Evolutionary conservation across 306 rosid genomes (phyloP).

Genomic region (Citrullus colocynthis): DNA sequence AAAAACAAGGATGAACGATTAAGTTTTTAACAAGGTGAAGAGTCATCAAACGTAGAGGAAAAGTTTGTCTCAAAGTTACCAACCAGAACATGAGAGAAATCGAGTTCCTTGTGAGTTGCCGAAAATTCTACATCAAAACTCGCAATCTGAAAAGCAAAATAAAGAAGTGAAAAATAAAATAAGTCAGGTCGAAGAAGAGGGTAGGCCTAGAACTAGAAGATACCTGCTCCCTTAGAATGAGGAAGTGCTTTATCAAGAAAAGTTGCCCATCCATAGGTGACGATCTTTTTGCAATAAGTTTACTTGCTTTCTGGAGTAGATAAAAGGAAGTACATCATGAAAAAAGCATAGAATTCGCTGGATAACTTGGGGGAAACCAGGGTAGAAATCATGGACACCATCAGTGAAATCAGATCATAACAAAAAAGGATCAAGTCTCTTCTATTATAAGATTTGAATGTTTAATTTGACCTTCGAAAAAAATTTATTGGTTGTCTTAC

Average conservation of each 20-base stretch:
- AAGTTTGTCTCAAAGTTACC: constrained; percentile 30
- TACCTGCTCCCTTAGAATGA: constrained; percentile 95
- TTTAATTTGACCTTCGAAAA: neutral
- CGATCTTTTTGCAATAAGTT: constrained; percentile 76
- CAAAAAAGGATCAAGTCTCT: neutral
- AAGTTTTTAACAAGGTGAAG: neutral
- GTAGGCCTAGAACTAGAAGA: neutral
- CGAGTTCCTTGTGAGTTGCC: constrained; percentile 95
- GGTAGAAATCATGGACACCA: neutral
- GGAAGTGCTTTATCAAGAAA: constrained; percentile 91
- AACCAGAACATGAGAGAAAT: constrained; percentile 97
- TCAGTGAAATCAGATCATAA: neutral
- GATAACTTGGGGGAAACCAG: neutral
- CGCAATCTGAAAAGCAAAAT: constrained; percentile 59
- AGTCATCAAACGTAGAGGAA: constrained; percentile 5
- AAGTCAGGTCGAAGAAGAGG: constrained; percentile 6
- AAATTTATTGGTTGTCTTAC: constrained; percentile 22
- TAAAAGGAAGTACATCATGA: constrained; percentile 19
- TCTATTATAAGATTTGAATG: neutral
- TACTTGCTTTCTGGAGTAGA: constrained; percentile 76
- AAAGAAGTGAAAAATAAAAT: neutral
- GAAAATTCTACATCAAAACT: constrained; percentile 89
- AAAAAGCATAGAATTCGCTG: neutral
- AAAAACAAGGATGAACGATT: neutral
- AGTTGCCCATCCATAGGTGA: constrained; percentile 94